Evolutionary conservation across 1,284 basidiomycete species (phyloP).

Genomic region (Gymnopus androsaceus): DNA sequence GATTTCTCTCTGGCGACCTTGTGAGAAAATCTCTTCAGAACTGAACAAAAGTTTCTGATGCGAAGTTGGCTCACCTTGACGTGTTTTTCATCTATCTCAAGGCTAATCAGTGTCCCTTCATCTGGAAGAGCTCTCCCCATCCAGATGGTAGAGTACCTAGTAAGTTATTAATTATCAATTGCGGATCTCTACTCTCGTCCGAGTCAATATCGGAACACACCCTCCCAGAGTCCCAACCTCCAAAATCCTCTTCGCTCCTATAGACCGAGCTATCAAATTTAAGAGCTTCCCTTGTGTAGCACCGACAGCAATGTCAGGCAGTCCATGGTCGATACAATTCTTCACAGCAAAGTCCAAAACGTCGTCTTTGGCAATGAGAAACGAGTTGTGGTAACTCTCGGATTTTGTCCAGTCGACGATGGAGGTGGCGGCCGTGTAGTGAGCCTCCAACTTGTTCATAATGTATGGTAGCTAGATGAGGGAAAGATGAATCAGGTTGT

Average conservation of each 20-base stretch:
- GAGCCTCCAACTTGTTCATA: too few species aligned
- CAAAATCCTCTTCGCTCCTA: constrained; percentile 52
- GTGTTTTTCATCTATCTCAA: constrained; percentile 50
- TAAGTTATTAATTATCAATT: neutral
- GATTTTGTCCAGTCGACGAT: neutral
- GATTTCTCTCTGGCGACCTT: constrained; percentile 58
- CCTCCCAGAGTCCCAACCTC: constrained; percentile 67
- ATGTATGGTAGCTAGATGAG: too few species aligned
- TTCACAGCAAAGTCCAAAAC: constrained; percentile 45
- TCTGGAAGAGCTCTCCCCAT: constrained; percentile 55
- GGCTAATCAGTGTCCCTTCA: constrained; percentile 51
- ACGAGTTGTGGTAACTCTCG: constrained; percentile 54
- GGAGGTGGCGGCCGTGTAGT: too few species aligned
- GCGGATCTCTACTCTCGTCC: neutral
- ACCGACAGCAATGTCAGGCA: constrained; percentile 56
- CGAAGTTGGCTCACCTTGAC: constrained; percentile 50
- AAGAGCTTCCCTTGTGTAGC: constrained; percentile 59
- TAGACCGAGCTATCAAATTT: constrained; percentile 47
- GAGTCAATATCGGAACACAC: constrained; percentile 24
- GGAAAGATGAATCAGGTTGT: too few species aligned
- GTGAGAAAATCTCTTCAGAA: neutral
- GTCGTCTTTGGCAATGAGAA: constrained; percentile 38
- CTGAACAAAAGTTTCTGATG: neutral
- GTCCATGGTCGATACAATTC: constrained; percentile 42
- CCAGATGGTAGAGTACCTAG: constrained; percentile 58